Evolutionary conservation across 164 flowering plant species (phyloP).

Genomic region (Taxillus chinensis): DNA sequence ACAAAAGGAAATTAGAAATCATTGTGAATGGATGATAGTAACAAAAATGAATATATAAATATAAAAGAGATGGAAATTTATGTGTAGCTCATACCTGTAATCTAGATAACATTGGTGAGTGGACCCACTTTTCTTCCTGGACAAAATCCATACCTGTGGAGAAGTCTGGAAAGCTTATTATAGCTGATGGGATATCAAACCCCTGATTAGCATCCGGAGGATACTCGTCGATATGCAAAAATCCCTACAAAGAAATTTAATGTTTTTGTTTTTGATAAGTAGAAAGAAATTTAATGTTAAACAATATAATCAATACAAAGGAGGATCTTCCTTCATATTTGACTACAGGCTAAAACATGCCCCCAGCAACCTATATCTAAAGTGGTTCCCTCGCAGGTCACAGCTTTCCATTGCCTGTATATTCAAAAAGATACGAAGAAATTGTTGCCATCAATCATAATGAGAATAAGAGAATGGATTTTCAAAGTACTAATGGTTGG

Average conservation of each 20-base stretch:
- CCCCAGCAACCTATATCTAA: neutral
- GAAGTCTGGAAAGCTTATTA: constrained; percentile 65
- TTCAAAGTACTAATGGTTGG: too few relatives aligned
- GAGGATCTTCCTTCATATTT: neutral
- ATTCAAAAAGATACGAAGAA: too few relatives aligned
- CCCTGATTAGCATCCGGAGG: constrained; percentile 99
- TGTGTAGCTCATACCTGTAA: constrained; percentile 43
- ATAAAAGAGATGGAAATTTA: neutral
- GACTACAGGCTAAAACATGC: neutral
- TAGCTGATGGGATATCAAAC: constrained; percentile 92
- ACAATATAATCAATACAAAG: neutral
- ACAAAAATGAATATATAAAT: too few relatives aligned
- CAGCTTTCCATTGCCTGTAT: too few relatives aligned
- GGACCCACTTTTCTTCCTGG: constrained; percentile 21
- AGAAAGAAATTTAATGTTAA: neutral
- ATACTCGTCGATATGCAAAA: constrained; percentile 89
- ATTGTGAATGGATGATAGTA: neutral
- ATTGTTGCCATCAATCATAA: too few relatives aligned
- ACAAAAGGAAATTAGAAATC: constrained; percentile 1
- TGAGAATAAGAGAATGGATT: too few relatives aligned
- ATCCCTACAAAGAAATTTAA: constrained; percentile 47
- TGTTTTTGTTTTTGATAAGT: too few relatives aligned
- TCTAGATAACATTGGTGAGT: constrained; percentile 48
- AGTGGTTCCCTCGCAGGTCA: too few relatives aligned
- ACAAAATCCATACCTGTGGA: constrained; percentile 31